Evolutionary conservation across 441 rosid species (phyloP), one percentile per base, ranked within the genome.

Genomic region (Populus trichocarpa): DNA sequence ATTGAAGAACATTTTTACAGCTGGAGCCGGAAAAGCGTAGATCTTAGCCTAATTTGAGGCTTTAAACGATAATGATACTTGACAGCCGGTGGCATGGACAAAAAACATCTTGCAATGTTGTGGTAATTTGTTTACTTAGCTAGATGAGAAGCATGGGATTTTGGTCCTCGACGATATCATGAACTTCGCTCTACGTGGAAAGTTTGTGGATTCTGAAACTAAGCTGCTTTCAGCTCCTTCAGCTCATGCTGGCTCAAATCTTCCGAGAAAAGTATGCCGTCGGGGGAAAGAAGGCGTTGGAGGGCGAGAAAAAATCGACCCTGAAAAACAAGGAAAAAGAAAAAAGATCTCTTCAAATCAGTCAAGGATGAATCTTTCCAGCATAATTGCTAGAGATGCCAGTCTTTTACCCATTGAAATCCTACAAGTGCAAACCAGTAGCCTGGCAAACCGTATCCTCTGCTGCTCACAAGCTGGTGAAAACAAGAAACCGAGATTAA

Each of bases 401-500:
- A 14, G n/a, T 23, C 13, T 53, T 53, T 75, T 90, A 94, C 98
- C 97, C 93, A 93, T 80, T 89, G 97, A 77, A 94, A 94, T 75
- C 90, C 97, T 16, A 86, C 81, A 25, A 90, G 92, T 22, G 87
- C 84, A 32, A 69, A 87, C 97, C 97, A 94, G 83, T 92, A 91
- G 76, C 91, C 95, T 32, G 83, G 75, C 80, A 89, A 80, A 35
- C 92, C 92, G 4, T 79, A 86, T 32, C 90, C 89, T 79, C 74
- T 79, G 40, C 72, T 78, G 50, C 80, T 86, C 73, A 80, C 84
- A 33, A 88, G 46, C 95, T 89, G 86, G 33, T 14, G 3, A 69
- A 30, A 63, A 77, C 22, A 59, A 46, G 35, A 28, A 7, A 53
- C 59, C 53, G 35, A 11, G 35, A 65, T 59, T 61, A 53, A 20